Conservation (phyloP, 305 asterid species). For the Fraxinus xanthoxyloides region DNA sequence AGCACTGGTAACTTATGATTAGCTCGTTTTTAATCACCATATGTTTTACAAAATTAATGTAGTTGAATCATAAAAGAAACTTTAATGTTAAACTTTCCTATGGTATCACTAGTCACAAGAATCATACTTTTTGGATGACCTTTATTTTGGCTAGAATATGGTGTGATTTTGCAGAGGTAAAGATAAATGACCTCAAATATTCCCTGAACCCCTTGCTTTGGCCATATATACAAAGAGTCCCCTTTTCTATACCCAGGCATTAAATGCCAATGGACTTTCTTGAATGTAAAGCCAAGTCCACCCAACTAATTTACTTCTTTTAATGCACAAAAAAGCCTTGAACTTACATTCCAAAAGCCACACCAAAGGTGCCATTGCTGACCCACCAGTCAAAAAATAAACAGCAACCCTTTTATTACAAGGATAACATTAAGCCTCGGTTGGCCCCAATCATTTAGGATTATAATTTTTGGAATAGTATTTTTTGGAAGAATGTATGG, state of each 20-base stretch:
- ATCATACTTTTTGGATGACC: neutral
- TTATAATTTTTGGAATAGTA: neutral
- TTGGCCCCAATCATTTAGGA: neutral
- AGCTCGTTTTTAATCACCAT: neutral
- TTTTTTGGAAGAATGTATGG: neutral
- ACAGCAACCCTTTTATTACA: slow-evolving; percentile 16
- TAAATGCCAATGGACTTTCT: slow-evolving; percentile 31
- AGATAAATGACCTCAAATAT: neutral
- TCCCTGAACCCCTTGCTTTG: neutral
- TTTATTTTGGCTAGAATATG: neutral
- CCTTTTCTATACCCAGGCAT: slow-evolving; percentile 16
- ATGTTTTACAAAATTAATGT: neutral
- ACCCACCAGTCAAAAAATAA: slow-evolving; percentile 44
- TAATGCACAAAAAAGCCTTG: slow-evolving; percentile 50
- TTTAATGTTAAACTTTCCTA: neutral
- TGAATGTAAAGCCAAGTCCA: slow-evolving; percentile 26
- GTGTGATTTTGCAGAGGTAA: neutral
- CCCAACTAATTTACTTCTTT: slow-evolving; percentile 62
- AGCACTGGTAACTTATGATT: neutral
- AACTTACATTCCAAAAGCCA: slow-evolving; percentile 42
- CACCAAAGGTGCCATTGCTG: slow-evolving; percentile 44
- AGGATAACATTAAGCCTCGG: neutral
- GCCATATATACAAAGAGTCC: slow-evolving; percentile 5
- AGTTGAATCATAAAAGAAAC: neutral
- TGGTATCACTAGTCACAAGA: neutral